Evolutionary conservation across 371 early-diverging fungal genomes (phyloP), one percentile per base, ranked within the genome.

Genomic region (Rhizomucor miehei): DNA sequence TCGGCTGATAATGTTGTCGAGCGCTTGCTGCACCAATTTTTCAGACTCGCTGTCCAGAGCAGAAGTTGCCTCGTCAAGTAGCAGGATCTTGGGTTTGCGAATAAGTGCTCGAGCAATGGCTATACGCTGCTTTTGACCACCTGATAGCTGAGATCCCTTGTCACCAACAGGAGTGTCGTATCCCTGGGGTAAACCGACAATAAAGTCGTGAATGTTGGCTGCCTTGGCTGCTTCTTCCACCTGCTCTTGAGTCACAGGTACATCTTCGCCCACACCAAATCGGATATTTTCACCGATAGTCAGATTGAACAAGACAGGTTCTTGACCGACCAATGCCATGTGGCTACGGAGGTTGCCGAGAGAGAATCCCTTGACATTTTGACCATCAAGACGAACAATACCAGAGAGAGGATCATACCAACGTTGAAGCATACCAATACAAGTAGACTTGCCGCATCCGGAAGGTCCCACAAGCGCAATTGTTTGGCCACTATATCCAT

Each of bases 11-110:
- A 92, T 89, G 25, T 63, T 69, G 58, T 90, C 89, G 38, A 97
- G 68, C 1, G 93, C 95, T 47, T 79, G 81, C 59, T 96, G 93
- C 6, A 98, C 91, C 20, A 90, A 65, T 56, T 82, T 83, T 70
- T 99, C 99, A 35, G 88, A 84, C 60, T 89, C 84, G 16, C 89
- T 84, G 66, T 95, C 95, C 44, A 96, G 60, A 0, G 95, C 94
- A 3, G 90, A 88, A 2, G 99, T 98, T 0, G 98, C 95, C 61
- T 99, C 98, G 65, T 99, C 99, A 38, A 98, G 73, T 23, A 98
- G 69, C 48, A 97, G 71, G 13, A 97, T 81, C 54, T 75, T 80
- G 25, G 93, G 93, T 55, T 94, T 84, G 44, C 89, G 86, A 59
- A 97, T 81, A 55, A 85, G 23, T 0, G 85, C 85, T 48, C 90